Percentiles rank a stretch among this genome's conserved stretches.
phyloP scores from a whole-genome alignment of 1,139 yeast species.

The Eremothecium coryli region DNA sequence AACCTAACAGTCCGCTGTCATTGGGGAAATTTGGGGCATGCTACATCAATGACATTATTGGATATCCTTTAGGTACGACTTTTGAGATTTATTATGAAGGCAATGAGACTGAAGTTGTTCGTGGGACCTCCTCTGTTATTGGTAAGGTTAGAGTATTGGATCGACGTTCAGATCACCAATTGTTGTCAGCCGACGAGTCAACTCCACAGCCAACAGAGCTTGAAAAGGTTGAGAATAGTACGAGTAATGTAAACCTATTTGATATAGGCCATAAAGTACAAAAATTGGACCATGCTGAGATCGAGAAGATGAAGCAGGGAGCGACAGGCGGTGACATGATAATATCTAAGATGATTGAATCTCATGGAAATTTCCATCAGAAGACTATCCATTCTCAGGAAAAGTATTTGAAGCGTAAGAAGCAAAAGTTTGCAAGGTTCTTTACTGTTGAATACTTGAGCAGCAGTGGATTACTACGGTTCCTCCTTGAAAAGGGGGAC shows the following conservation, averaged over 20 bases:
- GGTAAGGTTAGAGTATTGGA: conserved; percentile 23
- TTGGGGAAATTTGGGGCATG: conserved; percentile 91
- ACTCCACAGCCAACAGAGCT: conserved; percentile 21
- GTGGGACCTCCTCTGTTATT: conserved; percentile 19
- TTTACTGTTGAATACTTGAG: conserved; percentile 76
- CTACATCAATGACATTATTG: conserved; percentile 62
- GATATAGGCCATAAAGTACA: conserved; percentile 74
- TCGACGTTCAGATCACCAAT: conserved; percentile 22
- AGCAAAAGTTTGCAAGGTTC: conserved; percentile 77
- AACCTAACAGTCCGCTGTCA: conserved; percentile 49
- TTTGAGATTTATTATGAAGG: conserved; percentile 66
- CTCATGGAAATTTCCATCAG: conserved; percentile 80
- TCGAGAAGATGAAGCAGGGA: conserved; percentile 65
- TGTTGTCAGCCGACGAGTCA: conserved; percentile 30
- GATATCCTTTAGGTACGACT: conserved; percentile 78
- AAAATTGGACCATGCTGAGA: conserved; percentile 61
- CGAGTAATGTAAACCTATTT: conserved; percentile 59
- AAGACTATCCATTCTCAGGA: conserved; percentile 88
- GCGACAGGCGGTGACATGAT: conserved; percentile 72
- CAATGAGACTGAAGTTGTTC: conserved; percentile 15
- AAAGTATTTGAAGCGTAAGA: conserved; percentile 83
- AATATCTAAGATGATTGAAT: conserved; percentile 69
- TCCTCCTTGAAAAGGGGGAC: conserved; percentile 66
- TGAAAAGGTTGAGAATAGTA: conserved; percentile 37
- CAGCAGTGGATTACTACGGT: conserved; percentile 65